phyloP scores from a whole-genome alignment of 805 yeast species.

The Candida patagonica region DNA sequence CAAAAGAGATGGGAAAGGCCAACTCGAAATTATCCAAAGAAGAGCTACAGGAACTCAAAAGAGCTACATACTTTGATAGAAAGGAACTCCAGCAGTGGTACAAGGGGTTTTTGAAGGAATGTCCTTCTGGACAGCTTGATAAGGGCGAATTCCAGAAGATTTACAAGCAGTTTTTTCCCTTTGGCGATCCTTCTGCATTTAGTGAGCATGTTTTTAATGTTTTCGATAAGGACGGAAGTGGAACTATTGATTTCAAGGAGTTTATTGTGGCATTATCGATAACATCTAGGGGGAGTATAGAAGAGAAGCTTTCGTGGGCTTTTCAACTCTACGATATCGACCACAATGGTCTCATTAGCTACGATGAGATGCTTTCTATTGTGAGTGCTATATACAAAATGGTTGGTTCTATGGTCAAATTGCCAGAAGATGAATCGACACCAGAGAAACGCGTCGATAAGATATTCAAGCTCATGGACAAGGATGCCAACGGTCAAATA shows the following conservation, averaged over 20 bases:
- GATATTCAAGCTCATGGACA: slow-evolving; percentile 66
- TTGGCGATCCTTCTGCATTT: slow-evolving; percentile 92
- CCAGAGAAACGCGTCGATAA: slow-evolving; percentile 83
- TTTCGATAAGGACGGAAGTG: slow-evolving; percentile 74
- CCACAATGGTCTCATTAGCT: slow-evolving; percentile 65
- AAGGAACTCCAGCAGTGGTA: slow-evolving; percentile 98
- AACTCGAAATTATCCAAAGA: slow-evolving; percentile 89
- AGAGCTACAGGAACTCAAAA: slow-evolving; percentile 71
- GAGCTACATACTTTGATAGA: slow-evolving; percentile 83
- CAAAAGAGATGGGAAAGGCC: slow-evolving; percentile 96
- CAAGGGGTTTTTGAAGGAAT: slow-evolving; percentile 88
- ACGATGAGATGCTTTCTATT: slow-evolving; percentile 70
- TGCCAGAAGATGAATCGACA: slow-evolving; percentile 82
- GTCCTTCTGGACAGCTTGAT: slow-evolving; percentile 82
- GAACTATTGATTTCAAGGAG: slow-evolving; percentile 82
- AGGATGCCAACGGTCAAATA: slow-evolving; percentile 58
- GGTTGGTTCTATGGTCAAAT: slow-evolving; percentile 89
- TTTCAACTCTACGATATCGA: slow-evolving; percentile 81
- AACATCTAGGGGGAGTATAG: slow-evolving; percentile 76
- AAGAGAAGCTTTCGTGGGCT: slow-evolving; percentile 84
- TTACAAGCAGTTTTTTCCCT: slow-evolving; percentile 94
- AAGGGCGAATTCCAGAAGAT: slow-evolving; percentile 84
- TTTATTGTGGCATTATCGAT: slow-evolving; percentile 81
- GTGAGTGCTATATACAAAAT: slow-evolving; percentile 81
- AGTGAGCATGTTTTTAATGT: slow-evolving; percentile 82